Percentiles rank a stretch among this genome's conserved stretches.
Conservation (phyloP, 192 early-diverging fungal genomes). For the Funneliformis mosseae region DNA sequence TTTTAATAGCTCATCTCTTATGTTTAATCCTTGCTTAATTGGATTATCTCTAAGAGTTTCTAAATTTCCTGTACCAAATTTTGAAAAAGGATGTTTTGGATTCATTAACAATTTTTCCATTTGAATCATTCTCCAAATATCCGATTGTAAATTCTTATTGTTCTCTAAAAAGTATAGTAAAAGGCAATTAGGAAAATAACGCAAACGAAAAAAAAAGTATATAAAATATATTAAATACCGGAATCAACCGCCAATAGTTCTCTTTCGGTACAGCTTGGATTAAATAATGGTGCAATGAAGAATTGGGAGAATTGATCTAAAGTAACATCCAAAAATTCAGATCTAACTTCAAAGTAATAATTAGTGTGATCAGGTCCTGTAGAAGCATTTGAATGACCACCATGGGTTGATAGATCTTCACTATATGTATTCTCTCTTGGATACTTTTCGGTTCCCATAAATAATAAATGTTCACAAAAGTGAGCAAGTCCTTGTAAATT, state of each 20-base stretch:
- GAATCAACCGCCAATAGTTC: constrained; percentile 93
- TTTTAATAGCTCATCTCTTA: constrained; percentile 75
- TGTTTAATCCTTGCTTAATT: constrained; percentile 63
- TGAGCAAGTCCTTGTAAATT: constrained; percentile 67
- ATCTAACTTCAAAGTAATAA: constrained; percentile 58
- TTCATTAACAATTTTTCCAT: constrained; percentile 73
- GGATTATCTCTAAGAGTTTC: constrained; percentile 72
- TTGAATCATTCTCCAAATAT: constrained; percentile 81
- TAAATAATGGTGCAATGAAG: constrained; percentile 87
- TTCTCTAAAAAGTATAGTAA: no score
- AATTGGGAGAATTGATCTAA: constrained; percentile 76
- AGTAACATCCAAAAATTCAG: constrained; percentile 51
- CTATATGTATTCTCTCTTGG: constrained; percentile 67
- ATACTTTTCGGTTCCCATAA: constrained; percentile 70
- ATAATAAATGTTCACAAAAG: constrained; percentile 71
- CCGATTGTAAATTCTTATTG: constrained; percentile 86
- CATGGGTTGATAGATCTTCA: constrained; percentile 50
- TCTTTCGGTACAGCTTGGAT: constrained; percentile 80
- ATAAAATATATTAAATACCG: constrained; percentile 28
- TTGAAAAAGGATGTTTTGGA: constrained; percentile 73
- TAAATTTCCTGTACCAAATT: constrained; percentile 88
- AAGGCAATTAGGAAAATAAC: neutral
- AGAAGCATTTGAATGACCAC: constrained; percentile 55
- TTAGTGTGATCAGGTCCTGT: constrained; percentile 52
- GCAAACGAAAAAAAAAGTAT: neutral